A percentile compares a stretch with the other conserved stretches of the same genome.
Evolutionary conservation across 2,329 filamentous ascomycete genomes (phyloP).

Genomic region (Arthrobotrys conoides): DNA sequence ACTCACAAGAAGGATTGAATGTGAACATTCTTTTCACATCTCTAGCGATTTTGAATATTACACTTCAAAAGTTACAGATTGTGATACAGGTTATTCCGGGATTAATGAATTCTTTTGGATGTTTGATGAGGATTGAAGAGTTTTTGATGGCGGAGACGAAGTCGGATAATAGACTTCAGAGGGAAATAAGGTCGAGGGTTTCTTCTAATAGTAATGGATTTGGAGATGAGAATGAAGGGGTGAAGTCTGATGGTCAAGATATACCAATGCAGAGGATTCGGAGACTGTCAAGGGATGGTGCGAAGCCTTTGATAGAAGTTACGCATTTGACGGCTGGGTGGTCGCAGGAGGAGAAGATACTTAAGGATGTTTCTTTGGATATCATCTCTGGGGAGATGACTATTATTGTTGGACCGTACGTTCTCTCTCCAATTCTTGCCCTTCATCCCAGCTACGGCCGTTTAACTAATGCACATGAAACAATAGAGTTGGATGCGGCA

Average conservation of each 20-base stretch:
- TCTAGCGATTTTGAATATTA: conserved; percentile 52
- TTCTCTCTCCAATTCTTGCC: background rate
- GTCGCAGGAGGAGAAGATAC: conserved; percentile 30
- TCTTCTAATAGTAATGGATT: background rate
- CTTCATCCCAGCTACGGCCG: background rate
- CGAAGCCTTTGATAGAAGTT: conserved; percentile 27
- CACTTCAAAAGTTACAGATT: conserved; percentile 38
- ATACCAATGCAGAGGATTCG: conserved; percentile 32
- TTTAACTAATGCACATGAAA: background rate
- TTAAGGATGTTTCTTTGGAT: conserved; percentile 46
- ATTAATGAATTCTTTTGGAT: conserved; percentile 48
- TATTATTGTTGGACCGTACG: conserved; percentile 49
- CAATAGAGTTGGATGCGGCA: conserved; percentile 68
- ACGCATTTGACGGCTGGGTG: conserved; percentile 36
- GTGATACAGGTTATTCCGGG: conserved; percentile 50
- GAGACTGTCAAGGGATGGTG: background rate
- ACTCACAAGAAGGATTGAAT: conserved; percentile 33
- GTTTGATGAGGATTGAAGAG: conserved; percentile 50
- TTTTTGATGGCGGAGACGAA: conserved; percentile 52
- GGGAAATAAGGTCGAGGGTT: background rate
- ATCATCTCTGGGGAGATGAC: conserved; percentile 31
- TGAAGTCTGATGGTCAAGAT: background rate
- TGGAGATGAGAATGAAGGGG: background rate
- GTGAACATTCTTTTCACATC: conserved; percentile 56
- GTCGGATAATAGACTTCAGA: conserved; percentile 40